Percentiles rank a stretch among this genome's conserved stretches.
phyloP scores from a whole-genome alignment of 257 asterid species.

The Solanum commersonii region DNA sequence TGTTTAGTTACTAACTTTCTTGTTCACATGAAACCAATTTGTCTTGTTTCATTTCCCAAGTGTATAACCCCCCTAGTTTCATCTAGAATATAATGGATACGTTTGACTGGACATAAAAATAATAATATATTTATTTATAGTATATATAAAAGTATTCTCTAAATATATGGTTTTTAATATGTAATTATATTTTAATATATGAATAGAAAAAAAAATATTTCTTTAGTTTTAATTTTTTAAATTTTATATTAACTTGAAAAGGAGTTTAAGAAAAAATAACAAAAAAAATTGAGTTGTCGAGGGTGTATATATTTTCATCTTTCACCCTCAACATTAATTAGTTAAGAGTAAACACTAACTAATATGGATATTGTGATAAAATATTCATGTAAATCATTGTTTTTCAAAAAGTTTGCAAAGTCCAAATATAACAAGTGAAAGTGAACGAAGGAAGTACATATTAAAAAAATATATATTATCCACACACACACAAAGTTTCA shows the following conservation, averaged over 20 bases:
- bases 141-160: background rate
- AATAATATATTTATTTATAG: background rate
- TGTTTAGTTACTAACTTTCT: background rate
- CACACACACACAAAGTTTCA: no score
- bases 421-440: background rate
- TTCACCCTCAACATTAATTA: background rate
- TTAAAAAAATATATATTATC: no score
- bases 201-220: no score
- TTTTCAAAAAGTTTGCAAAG: background rate
- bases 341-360: background rate
- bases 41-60: background rate
- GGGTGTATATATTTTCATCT: no score
- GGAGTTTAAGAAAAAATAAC: no score
- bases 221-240: no score
- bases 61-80: background rate
- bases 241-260: no score
- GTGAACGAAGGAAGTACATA: background rate
- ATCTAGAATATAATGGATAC: background rate
- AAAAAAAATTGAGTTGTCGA: no score
- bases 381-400: background rate
- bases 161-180: no score
- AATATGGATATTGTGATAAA: background rate
- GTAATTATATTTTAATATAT: no score
- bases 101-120: background rate
- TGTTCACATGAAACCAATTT: background rate